Evolutionary conservation across 805 yeast genomes (phyloP), one percentile per base, ranked within the genome.

Genomic region (Millerago galiae): DNA sequence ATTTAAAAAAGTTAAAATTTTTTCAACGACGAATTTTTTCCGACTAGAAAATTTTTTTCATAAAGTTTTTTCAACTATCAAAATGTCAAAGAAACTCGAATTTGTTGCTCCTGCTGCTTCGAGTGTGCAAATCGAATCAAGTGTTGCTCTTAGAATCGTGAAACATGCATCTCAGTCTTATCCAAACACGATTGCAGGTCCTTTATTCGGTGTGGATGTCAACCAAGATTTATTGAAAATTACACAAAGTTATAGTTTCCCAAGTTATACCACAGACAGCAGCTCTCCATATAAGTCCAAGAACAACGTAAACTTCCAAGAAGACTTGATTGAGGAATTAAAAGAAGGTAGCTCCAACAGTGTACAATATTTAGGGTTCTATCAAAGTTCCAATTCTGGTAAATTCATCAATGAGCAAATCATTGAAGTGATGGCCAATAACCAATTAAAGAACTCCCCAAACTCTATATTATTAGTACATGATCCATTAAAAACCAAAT

Each of bases 351-450:
- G 82, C 38, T 70, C 76, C 46, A 35, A 35, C 16, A 90, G 89
- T 36, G 70, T 78, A 34, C 84, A 80, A 57, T 71, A 81, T 46
- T 75, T 81, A 49, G 96, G 96, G 28, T 87, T 90, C 88, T 87
- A 84, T 66, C 77, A 85, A 58, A 71, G 83, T 35, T 72, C 88
- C 25, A 66, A 70, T 40, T 74, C 83, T 32, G 93, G 93, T 36
- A 79, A 79, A 59, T 80, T 79, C 58, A 75, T 81, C 55, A 78
- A 80, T 46, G 72, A 75, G 42, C 76, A 77, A 42, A 69, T 84
- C 40, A 70, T 88, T 25, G 95, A 87, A 53, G 72, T 79, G 32
- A 71, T 87, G 66, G 75, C 79, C 36, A 75, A 75, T 46, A 77
- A 76, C 58, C 93, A 85, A 64, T 60, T 73, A 48, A 61, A 63